phyloP scores from a whole-genome alignment of 148 eudicot species.

The Nepenthes mirabilis region DNA sequence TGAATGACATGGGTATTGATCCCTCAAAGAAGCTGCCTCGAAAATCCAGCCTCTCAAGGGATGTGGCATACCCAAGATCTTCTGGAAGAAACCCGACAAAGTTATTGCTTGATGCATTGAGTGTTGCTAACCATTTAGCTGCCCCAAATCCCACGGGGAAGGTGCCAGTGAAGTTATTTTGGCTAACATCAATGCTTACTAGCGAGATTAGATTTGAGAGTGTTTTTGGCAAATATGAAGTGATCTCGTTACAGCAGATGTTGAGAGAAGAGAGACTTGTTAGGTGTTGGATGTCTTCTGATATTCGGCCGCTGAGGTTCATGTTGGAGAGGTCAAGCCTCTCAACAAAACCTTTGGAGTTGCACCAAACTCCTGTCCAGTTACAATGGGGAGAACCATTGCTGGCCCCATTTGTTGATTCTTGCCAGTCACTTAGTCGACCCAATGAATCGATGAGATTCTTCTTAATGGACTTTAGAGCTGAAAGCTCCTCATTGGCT shows the following conservation, averaged over 20 bases:
- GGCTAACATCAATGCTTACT: conserved; percentile 46
- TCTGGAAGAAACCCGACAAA: conserved; percentile 56
- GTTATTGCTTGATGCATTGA: conserved; percentile 73
- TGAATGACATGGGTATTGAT: conserved; percentile 35
- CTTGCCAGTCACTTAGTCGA: conserved; percentile 47
- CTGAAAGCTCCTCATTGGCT: conserved; percentile 26
- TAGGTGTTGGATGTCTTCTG: conserved; percentile 38
- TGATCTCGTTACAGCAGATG: conserved; percentile 55
- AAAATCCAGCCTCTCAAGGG: conserved; percentile 47
- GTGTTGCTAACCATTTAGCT: conserved; percentile 14
- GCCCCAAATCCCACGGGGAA: conserved; percentile 56
- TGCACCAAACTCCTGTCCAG: conserved; percentile 76
- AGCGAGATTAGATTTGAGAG: conserved; percentile 52
- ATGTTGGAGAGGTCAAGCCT: conserved; percentile 63
- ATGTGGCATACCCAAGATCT: conserved; percentile 41
- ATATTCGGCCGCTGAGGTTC: conserved; percentile 50
- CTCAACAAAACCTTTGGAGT: conserved; percentile 44
- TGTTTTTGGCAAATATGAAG: conserved; percentile 44
- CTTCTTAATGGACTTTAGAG: conserved; percentile 42
- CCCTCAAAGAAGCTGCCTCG: conserved; percentile 68
- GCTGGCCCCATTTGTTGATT: conserved; percentile 3
- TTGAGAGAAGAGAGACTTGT: conserved; percentile 36
- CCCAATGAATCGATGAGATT: conserved; percentile 41
- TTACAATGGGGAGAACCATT: conserved; percentile 30
- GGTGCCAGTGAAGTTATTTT: conserved; percentile 38